A percentile compares a stretch with the other conserved stretches of the same genome.
Evolutionary conservation across 169 alveolate species (phyloP).

Genomic region (Neospora caninum): DNA sequence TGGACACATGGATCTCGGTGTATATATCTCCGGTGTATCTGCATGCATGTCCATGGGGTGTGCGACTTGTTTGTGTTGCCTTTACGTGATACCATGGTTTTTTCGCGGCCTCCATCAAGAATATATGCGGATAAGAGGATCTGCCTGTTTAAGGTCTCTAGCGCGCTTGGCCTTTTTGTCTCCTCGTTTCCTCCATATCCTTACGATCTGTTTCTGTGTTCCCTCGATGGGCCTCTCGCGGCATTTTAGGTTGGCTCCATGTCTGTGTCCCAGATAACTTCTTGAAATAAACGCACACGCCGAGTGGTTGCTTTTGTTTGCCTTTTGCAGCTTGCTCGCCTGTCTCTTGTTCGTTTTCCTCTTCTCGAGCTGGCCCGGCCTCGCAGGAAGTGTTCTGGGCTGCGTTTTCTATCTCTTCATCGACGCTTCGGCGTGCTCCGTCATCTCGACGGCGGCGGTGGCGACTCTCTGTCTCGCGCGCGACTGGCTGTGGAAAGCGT

Average conservation of each 20-base stretch:
- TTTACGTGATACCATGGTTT: too few species aligned
- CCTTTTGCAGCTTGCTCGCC: slow-evolving; percentile 35
- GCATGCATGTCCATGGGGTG: neutral
- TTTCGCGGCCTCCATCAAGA: too few species aligned
- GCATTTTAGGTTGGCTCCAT: neutral
- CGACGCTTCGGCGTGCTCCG: neutral
- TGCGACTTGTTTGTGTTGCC: neutral
- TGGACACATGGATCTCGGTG: neutral
- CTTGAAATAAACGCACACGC: neutral
- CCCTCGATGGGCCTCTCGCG: neutral
- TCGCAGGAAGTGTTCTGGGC: slow-evolving; percentile 43
- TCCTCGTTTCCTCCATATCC: too few species aligned
- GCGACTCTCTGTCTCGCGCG: slow-evolving; percentile 40
- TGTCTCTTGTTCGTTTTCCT: slow-evolving; percentile 45
- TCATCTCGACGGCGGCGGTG: neutral
- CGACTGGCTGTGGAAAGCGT: slow-evolving; percentile 51
- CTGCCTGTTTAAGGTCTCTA: too few species aligned
- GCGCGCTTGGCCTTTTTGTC: too few species aligned
- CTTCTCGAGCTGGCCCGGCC: slow-evolving; percentile 50
- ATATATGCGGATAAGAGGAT: too few species aligned
- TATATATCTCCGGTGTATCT: neutral
- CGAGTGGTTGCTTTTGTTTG: neutral
- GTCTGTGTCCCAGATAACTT: neutral
- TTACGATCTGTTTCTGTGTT: too few species aligned
- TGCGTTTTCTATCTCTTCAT: neutral